Evolutionary conservation across 169 alveolate genomes (phyloP).

Genomic region (Plasmodium malariae): DNA sequence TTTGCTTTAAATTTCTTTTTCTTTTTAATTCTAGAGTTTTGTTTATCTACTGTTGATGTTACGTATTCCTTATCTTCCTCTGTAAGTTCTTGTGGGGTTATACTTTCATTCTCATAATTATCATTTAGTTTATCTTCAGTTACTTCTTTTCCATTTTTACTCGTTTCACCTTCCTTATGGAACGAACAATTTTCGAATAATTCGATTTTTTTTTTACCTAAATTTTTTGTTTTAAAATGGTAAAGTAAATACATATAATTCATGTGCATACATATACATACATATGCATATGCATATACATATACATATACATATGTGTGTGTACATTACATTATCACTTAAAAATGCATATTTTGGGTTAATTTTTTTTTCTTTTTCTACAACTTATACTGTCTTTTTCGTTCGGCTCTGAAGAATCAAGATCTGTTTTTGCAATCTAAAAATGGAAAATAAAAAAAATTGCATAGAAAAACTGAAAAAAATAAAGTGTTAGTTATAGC

Average conservation of each 20-base stretch:
- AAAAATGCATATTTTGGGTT: too few species aligned
- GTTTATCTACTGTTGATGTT: not conserved
- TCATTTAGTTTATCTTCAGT: not conserved
- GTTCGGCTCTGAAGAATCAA: slow-evolving; percentile 12
- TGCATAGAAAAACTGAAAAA: not conserved
- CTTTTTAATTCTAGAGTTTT: slow-evolving; percentile 6
- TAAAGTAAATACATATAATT: too few species aligned
- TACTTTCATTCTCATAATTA: not conserved
- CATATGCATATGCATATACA: not conserved
- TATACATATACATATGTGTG: not conserved
- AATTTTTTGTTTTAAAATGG: not conserved
- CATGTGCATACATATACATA: not conserved
- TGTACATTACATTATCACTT: too few species aligned
- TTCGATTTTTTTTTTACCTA: not conserved
- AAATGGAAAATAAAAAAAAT: slow-evolving; percentile 17
- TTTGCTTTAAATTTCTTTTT: slow-evolving; percentile 1
- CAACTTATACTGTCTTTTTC: not conserved
- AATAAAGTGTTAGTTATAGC: not conserved
- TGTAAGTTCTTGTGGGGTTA: not conserved
- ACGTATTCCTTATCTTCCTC: not conserved
- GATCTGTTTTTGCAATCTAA: slow-evolving; percentile 48
- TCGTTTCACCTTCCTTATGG: not conserved
- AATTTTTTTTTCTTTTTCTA: not conserved
- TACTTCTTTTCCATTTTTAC: not conserved
- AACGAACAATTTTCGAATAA: not conserved